phyloP scores from a whole-genome alignment of 192 early-diverging fungal genomes.

The Linnemannia zychae region DNA sequence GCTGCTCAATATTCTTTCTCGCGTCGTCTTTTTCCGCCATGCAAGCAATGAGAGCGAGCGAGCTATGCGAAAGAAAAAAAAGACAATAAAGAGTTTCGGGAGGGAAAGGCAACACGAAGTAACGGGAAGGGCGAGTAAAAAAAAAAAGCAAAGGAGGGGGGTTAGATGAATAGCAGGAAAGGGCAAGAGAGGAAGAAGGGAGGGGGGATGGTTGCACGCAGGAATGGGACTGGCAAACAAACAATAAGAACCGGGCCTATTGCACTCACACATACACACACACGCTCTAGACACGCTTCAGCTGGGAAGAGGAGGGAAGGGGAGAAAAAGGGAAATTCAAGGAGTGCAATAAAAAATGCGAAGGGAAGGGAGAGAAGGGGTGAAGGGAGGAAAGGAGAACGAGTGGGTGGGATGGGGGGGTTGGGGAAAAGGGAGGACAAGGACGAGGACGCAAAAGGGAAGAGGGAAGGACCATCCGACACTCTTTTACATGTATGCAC shows the following conservation, averaged over 20 bases:
- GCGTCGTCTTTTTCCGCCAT: not conserved
- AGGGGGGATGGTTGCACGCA: slow-evolving; percentile 24
- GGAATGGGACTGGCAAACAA: slow-evolving; percentile 13
- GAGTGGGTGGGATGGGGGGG: not conserved
- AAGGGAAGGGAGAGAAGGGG: not conserved
- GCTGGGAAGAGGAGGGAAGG: not conserved
- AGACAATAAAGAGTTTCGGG: slow-evolving; percentile 7
- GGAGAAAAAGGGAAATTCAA: not conserved
- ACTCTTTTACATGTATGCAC: not conserved
- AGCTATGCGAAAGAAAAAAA: not conserved
- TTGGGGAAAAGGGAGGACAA: not conserved
- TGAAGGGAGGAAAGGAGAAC: not conserved
- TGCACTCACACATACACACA: too few relatives aligned
- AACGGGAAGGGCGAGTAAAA: not conserved
- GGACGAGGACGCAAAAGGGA: too few relatives aligned
- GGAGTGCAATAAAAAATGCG: slow-evolving; percentile 4
- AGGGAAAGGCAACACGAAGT: not conserved
- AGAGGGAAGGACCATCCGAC: not conserved
- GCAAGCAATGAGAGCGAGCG: not conserved
- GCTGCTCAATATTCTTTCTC: not conserved
- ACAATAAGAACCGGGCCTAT: too few relatives aligned
- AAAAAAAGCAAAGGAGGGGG: not conserved
- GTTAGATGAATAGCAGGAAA: not conserved
- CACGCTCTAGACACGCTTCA: too few relatives aligned
- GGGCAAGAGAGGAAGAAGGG: not conserved